Evolutionary conservation across 495 filamentous ascomycete species (phyloP).

Genomic region (Neurospora discreta): DNA sequence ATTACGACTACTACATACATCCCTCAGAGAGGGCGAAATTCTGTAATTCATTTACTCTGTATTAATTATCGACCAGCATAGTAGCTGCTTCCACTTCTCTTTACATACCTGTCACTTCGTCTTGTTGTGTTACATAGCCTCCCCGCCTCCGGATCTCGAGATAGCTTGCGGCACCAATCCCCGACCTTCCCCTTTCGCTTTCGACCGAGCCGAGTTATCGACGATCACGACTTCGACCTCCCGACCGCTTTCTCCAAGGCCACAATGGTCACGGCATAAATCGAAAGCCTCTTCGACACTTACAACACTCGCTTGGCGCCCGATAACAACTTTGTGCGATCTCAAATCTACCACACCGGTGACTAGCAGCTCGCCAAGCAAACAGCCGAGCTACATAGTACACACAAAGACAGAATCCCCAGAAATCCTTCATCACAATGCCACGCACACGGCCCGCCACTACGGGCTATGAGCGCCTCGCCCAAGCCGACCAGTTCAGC

Average conservation of each 20-base stretch:
- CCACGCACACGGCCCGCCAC: conserved; percentile 53
- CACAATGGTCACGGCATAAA: background rate
- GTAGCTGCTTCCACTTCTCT: background rate
- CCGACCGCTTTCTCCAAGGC: background rate
- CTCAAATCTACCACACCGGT: background rate
- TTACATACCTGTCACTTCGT: background rate
- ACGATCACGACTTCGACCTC: background rate
- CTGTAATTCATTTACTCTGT: background rate
- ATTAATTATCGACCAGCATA: background rate
- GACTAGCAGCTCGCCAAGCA: background rate
- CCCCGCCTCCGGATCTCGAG: background rate
- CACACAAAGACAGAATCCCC: background rate
- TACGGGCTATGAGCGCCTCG: conserved; percentile 85
- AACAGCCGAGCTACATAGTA: background rate
- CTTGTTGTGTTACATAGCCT: background rate
- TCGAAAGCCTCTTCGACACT: background rate
- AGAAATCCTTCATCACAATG: conserved; percentile 9
- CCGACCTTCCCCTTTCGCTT: background rate
- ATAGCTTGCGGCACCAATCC: background rate
- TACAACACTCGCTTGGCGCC: background rate
- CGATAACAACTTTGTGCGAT: background rate
- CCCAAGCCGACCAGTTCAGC: conserved; percentile 79
- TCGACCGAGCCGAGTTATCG: background rate
- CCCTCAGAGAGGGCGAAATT: background rate
- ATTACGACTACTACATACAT: background rate